Percentiles rank a stretch among this genome's conserved stretches.
Evolutionary conservation across 2,329 filamentous ascomycete species (phyloP).

Genomic region (Seiridium unicorne): DNA sequence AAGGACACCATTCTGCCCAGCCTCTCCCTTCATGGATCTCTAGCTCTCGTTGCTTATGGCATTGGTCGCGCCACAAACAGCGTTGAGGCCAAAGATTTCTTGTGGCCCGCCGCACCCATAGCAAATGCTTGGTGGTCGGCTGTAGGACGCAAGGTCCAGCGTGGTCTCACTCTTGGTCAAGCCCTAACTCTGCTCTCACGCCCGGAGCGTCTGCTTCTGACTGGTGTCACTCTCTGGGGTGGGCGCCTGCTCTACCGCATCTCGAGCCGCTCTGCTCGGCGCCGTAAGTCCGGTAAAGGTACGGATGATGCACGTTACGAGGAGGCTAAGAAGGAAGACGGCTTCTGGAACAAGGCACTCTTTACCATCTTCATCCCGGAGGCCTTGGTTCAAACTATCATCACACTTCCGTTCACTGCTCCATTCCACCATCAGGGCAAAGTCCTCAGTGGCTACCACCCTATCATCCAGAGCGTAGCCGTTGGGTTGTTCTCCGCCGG

Average conservation of each 20-base stretch:
- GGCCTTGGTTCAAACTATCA: conserved; percentile 53
- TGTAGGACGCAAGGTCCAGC: conserved; percentile 47
- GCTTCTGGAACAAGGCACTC: conserved; percentile 57
- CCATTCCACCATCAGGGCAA: conserved; percentile 44
- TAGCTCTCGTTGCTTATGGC: conserved; percentile 40
- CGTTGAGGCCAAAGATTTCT: conserved; percentile 60
- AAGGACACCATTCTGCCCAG: conserved; percentile 13
- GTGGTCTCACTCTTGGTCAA: conserved; percentile 41
- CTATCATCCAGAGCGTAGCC: conserved; percentile 36
- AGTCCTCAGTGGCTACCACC: conserved; percentile 30
- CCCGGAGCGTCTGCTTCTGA: conserved; percentile 53
- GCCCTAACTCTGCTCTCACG: conserved; percentile 48
- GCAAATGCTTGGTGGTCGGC: conserved; percentile 61
- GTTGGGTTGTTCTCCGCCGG: conserved; percentile 57
- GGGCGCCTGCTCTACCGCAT: conserved; percentile 54
- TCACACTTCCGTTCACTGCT: conserved; percentile 55
- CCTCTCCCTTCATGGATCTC: conserved; percentile 7
- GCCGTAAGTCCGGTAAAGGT: conserved; percentile 28
- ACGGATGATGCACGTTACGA: conserved; percentile 56
- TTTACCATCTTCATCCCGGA: conserved; percentile 56
- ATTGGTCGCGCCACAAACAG: conserved; percentile 49
- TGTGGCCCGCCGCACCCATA: conserved; percentile 55
- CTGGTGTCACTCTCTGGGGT: conserved; percentile 58
- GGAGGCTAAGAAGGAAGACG: conserved; percentile 45
- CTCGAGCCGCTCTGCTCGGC: conserved; percentile 42